phyloP scores from a whole-genome alignment of 495 filamentous ascomycete genomes.

The Penicillium steckii region DNA sequence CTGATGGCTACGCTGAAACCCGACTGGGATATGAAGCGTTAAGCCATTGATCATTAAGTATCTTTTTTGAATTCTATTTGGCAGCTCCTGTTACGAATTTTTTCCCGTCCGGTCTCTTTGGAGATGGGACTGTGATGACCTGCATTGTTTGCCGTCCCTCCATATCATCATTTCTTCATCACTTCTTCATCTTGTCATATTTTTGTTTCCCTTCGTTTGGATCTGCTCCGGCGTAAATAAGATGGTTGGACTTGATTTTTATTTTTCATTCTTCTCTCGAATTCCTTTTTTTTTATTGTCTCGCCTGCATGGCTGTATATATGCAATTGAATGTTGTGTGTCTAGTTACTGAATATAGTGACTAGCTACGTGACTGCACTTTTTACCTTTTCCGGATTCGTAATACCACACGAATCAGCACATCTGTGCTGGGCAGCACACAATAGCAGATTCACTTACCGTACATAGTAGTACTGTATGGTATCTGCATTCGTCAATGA shows the following conservation, averaged over 20 bases:
- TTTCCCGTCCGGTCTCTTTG: not conserved
- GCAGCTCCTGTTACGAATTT: not conserved
- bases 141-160: not conserved
- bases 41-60: not conserved
- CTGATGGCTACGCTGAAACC: conserved; percentile 71
- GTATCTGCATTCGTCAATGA: too few relatives aligned
- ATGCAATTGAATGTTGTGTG: conserved; percentile 1
- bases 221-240: conserved; percentile 1
- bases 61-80: not conserved
- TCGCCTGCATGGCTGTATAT: not conserved
- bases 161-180: not conserved
- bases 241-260: not conserved
- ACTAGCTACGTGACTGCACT: too few relatives aligned
- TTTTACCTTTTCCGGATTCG: too few relatives aligned
- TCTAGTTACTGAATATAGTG: too few relatives aligned
- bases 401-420: too few relatives aligned
- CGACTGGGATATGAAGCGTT: conserved; percentile 62
- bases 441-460: too few relatives aligned
- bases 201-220: not conserved
- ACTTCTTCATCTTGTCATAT: not conserved
- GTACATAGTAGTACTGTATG: too few relatives aligned
- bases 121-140: not conserved
- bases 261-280: too few relatives aligned
- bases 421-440: too few relatives aligned
- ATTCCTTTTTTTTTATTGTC: not conserved